Conservation (phyloP, 2,329 filamentous ascomycete genomes). For the Xylariaceae sp. region DNA sequence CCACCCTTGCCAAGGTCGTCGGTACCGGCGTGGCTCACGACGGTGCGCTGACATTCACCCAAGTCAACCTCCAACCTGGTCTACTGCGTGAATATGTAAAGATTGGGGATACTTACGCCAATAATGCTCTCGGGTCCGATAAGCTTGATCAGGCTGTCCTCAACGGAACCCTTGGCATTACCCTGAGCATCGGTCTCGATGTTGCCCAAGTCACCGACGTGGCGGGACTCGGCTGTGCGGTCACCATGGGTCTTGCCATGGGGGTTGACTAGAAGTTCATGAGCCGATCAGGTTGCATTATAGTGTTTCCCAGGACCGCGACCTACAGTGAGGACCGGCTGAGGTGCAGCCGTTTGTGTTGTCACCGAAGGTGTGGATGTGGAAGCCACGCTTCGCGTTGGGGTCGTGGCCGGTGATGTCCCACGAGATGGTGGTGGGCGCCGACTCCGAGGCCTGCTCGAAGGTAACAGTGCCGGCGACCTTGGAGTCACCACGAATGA, state of each 20-base stretch:
- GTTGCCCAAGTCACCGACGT: constrained; percentile 97
- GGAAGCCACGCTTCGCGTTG: constrained; percentile 95
- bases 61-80: background rate
- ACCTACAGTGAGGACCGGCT: constrained; percentile 92
- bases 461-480: constrained; percentile 90
- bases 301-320: background rate
- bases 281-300: constrained; percentile 3
- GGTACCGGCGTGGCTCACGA: constrained; percentile 91
- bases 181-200: constrained; percentile 91
- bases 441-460: constrained; percentile 79
- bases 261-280: constrained; percentile 72
- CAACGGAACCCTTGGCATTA: constrained; percentile 73
- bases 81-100: background rate
- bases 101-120: constrained; percentile 59
- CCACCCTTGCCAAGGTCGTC: constrained; percentile 93
- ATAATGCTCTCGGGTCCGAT: constrained; percentile 94
- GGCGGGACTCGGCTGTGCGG: constrained; percentile 74
- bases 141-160: constrained; percentile 85
- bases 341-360: constrained; percentile 99
- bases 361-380: constrained; percentile 98
- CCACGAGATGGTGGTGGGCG: constrained; percentile 82
- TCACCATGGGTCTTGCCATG: constrained; percentile 87
- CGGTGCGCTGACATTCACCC: constrained; percentile 62
- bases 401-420: constrained; percentile 87
- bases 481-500: constrained; percentile 96